phyloP scores from a whole-genome alignment of 2,329 filamentous ascomycete species.

The Ophiostoma himal-ulmi region DNA sequence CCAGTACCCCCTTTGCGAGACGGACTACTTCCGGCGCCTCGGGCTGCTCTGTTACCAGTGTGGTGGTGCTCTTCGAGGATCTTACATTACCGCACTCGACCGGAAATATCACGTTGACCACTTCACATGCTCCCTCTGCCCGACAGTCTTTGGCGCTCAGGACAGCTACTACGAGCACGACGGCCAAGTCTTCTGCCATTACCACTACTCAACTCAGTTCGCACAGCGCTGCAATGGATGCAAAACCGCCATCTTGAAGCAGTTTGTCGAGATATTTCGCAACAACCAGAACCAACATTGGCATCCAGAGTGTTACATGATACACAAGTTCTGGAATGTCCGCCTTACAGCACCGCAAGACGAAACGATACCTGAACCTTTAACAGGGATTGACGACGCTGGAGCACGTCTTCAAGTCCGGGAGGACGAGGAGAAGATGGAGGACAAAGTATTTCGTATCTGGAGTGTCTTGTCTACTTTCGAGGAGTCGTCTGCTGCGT shows the following conservation, averaged over 20 bases:
- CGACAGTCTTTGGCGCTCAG: conserved; percentile 94
- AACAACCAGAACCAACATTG: conserved; percentile 98
- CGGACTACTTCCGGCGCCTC: conserved; percentile 90
- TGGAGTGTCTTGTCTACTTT: conserved; percentile 97
- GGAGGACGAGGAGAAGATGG: conserved; percentile 85
- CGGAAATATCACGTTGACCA: conserved; percentile 99
- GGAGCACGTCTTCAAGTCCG: conserved; percentile 70
- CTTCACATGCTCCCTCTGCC: conserved; percentile 95
- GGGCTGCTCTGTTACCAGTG: conserved; percentile 89
- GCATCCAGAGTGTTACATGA: conserved; percentile 99
- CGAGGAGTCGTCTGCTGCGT: conserved; percentile 94
- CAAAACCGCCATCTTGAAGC: conserved; percentile 93
- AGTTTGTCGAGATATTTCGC: conserved; percentile 97
- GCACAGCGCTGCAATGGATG: conserved; percentile 95
- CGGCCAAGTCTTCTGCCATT: conserved; percentile 93
- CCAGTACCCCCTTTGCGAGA: conserved; percentile 95
- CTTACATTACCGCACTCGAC: conserved; percentile 95
- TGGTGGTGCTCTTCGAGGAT: conserved; percentile 85
- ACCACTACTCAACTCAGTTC: conserved; percentile 96
- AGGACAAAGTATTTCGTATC: conserved; percentile 95
- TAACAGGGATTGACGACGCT: conserved; percentile 41
- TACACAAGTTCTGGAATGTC: conserved; percentile 99
- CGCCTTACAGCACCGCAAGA: conserved; percentile 63
- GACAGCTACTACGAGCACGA: conserved; percentile 99
- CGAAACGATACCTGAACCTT: conserved; percentile 31